phyloP scores from a whole-genome alignment of 345 rosid genomes.

The Gossypium turneri region DNA sequence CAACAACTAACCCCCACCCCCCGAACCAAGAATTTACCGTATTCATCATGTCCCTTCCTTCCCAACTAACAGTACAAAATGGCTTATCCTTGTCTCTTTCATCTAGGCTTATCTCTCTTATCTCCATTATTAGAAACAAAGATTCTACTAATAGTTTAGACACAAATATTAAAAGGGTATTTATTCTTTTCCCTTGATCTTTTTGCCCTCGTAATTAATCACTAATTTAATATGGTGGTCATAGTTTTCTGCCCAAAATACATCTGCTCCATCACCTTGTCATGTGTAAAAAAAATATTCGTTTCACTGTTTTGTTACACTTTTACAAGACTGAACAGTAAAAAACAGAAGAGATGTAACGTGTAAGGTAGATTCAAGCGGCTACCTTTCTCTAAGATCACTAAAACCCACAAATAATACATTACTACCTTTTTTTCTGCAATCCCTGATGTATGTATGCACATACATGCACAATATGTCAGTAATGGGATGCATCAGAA shows the following conservation, averaged over 20 bases:
- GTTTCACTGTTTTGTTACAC: neutral
- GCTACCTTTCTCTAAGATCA: neutral
- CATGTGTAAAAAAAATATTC: neutral
- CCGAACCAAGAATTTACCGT: neutral
- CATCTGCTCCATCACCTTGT: neutral
- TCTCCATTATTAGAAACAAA: slow-evolving; percentile 1
- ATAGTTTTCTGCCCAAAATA: neutral
- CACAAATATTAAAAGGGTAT: neutral
- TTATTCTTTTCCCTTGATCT: neutral
- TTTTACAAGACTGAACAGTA: neutral
- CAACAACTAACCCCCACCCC: slow-evolving; percentile 15
- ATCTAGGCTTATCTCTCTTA: neutral
- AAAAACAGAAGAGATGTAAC: neutral
- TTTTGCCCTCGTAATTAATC: neutral
- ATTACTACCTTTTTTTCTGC: too few species aligned
- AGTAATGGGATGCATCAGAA: slow-evolving; percentile 3
- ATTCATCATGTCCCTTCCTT: slow-evolving; percentile 16
- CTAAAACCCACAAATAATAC: neutral
- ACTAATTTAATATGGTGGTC: neutral
- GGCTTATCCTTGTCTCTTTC: slow-evolving; percentile 5
- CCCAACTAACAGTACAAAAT: slow-evolving; percentile 21
- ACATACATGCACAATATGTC: neutral
- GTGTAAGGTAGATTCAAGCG: neutral
- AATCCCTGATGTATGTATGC: neutral
- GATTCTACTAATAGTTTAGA: neutral